phyloP scores from a whole-genome alignment of 2,329 filamentous ascomycete genomes.

The Alternaria triticimaculans region DNA sequence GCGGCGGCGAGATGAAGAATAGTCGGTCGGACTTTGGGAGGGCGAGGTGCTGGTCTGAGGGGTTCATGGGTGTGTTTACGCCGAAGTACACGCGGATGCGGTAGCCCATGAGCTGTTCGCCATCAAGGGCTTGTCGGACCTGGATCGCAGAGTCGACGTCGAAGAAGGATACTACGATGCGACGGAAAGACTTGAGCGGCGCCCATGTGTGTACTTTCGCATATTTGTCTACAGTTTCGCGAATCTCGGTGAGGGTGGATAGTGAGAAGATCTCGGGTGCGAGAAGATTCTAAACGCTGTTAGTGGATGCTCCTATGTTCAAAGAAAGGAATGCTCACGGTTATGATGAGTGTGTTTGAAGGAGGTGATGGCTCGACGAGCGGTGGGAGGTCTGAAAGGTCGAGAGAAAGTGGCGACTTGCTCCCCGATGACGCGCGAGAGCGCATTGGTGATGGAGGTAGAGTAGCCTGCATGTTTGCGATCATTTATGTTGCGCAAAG shows the following conservation, averaged over 20 bases:
- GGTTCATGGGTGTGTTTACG: constrained; percentile 47
- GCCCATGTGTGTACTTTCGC: constrained; percentile 78
- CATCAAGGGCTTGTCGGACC: constrained; percentile 76
- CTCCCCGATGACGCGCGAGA: constrained; percentile 45
- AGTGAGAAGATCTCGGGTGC: constrained; percentile 76
- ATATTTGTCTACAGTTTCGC: constrained; percentile 71
- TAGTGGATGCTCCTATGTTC: constrained; percentile 6
- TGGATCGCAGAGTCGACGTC: constrained; percentile 71
- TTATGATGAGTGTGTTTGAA: constrained; percentile 84
- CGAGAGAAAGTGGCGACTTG: constrained; percentile 68
- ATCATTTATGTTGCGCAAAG: constrained; percentile 20
- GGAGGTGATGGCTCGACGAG: constrained; percentile 74
- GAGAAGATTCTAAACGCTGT: constrained; percentile 65
- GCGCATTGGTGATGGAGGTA: constrained; percentile 39
- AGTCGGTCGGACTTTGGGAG: constrained; percentile 65
- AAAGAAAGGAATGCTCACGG: constrained; percentile 49
- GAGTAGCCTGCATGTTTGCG: constrained; percentile 38
- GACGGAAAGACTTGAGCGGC: constrained; percentile 81
- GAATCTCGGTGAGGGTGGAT: constrained; percentile 75
- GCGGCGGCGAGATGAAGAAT: constrained; percentile 71
- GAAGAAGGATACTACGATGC: constrained; percentile 81
- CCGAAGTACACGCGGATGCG: constrained; percentile 52
- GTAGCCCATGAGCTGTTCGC: constrained; percentile 73
- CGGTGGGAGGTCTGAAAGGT: constrained; percentile 75
- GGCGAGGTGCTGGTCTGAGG: constrained; percentile 48